Base-by-base conservation (phyloP, 768 basidiomycete genomes). In the Coprinopsis cinerea region DNA sequence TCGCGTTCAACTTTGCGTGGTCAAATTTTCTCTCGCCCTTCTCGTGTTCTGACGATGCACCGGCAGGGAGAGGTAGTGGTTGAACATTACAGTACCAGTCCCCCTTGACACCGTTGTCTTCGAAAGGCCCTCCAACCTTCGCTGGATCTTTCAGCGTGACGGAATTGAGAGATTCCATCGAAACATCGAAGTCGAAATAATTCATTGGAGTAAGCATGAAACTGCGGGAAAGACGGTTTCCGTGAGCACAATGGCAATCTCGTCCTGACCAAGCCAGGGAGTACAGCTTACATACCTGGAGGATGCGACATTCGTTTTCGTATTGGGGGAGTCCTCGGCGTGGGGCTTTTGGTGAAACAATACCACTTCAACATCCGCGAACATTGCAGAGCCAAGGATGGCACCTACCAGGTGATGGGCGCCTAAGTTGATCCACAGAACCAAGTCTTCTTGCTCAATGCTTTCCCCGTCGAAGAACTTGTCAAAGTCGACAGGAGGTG, bases 371-470 rank as follows among this genome's bases (percentile, higher is more conserved):
- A 22, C 10, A 9, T 27, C 26, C 13, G 18, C 18, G 15, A 41
- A 22, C 14, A 13, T 44, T 10, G 42, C 24, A 6, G 37, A 39
- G 20, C 4, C 23, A 18, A 27, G 42, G 10, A 14, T 14, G 22
- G 1, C 5, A 53, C 70, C 28, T 50, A 77, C 77, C 44, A 83
- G 65, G 57, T 85, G 83, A 60, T 85, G 83, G 66, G 73, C 84
- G 18, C 83, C 83, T 32, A 85, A 55, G 54, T 83, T 83, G 47
- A 85, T 58, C 81, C 82, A 85, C 15, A 76, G 75, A 2, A 84
- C 82, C 11, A 85, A 62, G 60, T 85, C 83, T 57, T 81, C 70
- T 58, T 85, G 82, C 0, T 74, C 75, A 41, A 85, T 70, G 49
- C 72, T 77, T 64, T 85, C 83, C 4, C 75, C 77, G 53, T 84